These are phyloP conservation scores for Sporisorium reilianum DNA, from an alignment of 1,284 basidiomycete species.

Conservation along the genomic window DNA sequence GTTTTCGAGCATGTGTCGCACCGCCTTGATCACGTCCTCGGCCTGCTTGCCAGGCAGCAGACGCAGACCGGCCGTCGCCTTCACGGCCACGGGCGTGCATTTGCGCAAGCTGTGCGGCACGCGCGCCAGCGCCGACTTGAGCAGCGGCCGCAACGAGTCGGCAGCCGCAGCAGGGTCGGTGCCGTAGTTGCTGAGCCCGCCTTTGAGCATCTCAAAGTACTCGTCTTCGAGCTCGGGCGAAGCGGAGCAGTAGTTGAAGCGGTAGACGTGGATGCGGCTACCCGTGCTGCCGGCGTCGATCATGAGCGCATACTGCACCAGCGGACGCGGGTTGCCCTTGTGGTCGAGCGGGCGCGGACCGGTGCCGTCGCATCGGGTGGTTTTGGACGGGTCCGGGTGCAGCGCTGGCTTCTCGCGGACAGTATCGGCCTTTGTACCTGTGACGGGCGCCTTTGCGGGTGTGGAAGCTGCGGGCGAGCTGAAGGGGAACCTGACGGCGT, in stretches of 20 bases:
- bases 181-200: conserved; percentile 81
- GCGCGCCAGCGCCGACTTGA: conserved; percentile 82
- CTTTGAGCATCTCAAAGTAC: conserved; percentile 85
- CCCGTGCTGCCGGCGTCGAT: conserved; percentile 98
- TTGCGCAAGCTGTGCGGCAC: conserved; percentile 78
- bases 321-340: conserved; percentile 54
- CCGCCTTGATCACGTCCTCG: conserved; percentile 81
- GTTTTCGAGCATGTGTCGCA: conserved; percentile 76
- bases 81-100: conserved; percentile 91
- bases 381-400: conserved; percentile 61
- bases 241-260: conserved; percentile 70
- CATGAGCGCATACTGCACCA: conserved; percentile 89
- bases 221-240: conserved; percentile 88
- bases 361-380: conserved; percentile 58
- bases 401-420: conserved; percentile 50
- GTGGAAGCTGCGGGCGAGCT: conserved; percentile 5
- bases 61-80: conserved; percentile 93
- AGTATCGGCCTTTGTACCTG: conserved; percentile 25
- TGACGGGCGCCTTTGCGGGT: conserved; percentile 29
- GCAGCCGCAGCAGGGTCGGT: conserved; percentile 78
- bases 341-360: conserved; percentile 41
- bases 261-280: conserved; percentile 97
- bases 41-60: conserved; percentile 79
- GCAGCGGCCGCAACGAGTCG: conserved; percentile 80
- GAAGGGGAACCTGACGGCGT: conserved; percentile 32